phyloP scores from a whole-genome alignment of 1,284 basidiomycete species.

The Cutaneotrichosporon sp. region DNA sequence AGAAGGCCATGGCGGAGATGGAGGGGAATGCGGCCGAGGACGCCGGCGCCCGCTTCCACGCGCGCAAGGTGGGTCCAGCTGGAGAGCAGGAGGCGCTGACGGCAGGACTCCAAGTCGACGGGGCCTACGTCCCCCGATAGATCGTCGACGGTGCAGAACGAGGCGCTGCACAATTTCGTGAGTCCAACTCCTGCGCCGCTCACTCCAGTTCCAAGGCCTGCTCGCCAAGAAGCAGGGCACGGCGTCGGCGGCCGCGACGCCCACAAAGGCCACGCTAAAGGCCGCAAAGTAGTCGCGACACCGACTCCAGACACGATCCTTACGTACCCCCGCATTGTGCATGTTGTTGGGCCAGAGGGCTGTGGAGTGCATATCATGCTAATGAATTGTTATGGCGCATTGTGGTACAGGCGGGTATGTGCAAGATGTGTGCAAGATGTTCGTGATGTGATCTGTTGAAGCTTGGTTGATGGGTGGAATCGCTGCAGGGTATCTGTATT shows the following conservation, averaged over 20 bases:
- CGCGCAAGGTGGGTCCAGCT: not conserved
- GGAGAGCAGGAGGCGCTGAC: not conserved
- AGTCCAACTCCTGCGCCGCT: conserved; percentile 28
- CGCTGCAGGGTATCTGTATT: not conserved
- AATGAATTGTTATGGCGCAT: conserved; percentile 4
- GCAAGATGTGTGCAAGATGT: not conserved
- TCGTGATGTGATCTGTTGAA: not conserved
- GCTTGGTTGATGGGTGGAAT: not conserved
- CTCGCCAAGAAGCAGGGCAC: conserved; percentile 31
- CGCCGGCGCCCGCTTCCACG: not conserved
- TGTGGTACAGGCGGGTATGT: not conserved
- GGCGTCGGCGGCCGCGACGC: conserved; percentile 16
- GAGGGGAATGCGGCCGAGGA: conserved; percentile 57
- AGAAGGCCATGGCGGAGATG: conserved; percentile 81
- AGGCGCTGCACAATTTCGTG: conserved; percentile 53
- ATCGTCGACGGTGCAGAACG: conserved; percentile 34
- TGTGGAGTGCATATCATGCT: conserved; percentile 10
- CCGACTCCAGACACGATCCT: conserved; percentile 1
- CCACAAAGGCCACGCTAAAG: conserved; percentile 26
- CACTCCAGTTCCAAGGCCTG: conserved; percentile 47
- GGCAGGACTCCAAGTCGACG: conserved; percentile 32
- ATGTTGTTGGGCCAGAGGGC: not conserved
- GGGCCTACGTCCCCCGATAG: conserved; percentile 25
- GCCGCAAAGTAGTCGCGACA: conserved; percentile 20
- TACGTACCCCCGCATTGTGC: conserved; percentile 4